Evolutionary conservation across 176 grass and related monocot species (phyloP).

Genomic region (Areca catechu): DNA sequence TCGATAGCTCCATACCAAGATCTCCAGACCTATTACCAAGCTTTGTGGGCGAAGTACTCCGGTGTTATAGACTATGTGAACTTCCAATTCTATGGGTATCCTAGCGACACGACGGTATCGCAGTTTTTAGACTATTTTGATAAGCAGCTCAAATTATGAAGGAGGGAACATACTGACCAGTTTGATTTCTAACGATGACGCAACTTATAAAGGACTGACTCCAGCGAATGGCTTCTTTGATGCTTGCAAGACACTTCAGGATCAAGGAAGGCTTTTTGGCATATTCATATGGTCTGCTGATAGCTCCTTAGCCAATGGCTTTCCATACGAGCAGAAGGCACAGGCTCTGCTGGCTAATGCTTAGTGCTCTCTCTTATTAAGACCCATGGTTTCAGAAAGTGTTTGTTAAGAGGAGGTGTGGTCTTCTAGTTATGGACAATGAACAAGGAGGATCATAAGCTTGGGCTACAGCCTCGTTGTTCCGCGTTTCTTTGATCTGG

Average conservation of each 20-base stretch:
- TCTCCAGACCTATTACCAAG: constrained; percentile 57
- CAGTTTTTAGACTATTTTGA: constrained; percentile 46
- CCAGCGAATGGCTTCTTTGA: constrained; percentile 29
- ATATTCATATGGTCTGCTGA: constrained; percentile 86
- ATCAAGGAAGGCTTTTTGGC: constrained; percentile 43
- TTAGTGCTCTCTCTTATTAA: no score
- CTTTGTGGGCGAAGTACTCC: constrained; percentile 35
- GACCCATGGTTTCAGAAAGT: no score
- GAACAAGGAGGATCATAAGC: no score
- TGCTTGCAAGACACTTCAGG: constrained; percentile 45
- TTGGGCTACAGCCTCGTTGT: no score
- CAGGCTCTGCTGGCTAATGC: constrained; percentile 39
- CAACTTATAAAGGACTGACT: constrained; percentile 22
- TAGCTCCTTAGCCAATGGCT: constrained; percentile 34
- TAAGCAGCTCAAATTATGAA: constrained; percentile 41
- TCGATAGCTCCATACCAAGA: constrained; percentile 56
- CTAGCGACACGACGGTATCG: constrained; percentile 26
- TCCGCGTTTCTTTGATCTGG: no score
- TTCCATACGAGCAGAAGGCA: constrained; percentile 57
- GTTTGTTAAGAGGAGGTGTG: no score
- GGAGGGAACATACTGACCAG: constrained; percentile 61
- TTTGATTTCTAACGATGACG: constrained; percentile 50
- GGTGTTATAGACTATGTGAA: constrained; percentile 62
- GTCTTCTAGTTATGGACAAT: no score
- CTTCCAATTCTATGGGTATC: constrained; percentile 87